These are phyloP conservation scores for Geotrichum klebahnii DNA, from an alignment of 1,139 yeast species.

Conservation along the genomic window DNA sequence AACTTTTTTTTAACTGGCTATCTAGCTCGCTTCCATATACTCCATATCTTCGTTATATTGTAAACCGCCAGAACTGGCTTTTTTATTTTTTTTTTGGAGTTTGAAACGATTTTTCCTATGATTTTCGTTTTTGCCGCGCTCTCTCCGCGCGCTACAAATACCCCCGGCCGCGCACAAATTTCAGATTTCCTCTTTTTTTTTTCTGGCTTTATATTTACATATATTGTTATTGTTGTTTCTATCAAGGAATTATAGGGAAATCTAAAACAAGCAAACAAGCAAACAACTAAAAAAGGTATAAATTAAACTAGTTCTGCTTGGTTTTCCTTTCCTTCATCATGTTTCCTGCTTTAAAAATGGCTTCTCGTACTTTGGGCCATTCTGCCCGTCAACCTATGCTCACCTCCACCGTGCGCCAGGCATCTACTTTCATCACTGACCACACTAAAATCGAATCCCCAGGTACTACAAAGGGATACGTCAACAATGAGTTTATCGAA, in stretches of 20 bases:
- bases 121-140: neutral
- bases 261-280: too few species aligned
- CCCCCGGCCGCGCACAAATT: neutral
- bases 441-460: constrained; percentile 48
- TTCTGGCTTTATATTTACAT: too few species aligned
- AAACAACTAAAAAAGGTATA: neutral
- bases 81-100: too few species aligned
- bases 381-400: neutral
- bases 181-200: too few species aligned
- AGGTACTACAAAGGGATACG: constrained; percentile 54
- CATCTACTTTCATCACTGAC: constrained; percentile 42
- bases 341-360: neutral
- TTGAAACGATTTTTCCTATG: too few species aligned
- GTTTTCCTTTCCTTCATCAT: neutral
- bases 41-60: too few species aligned
- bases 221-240: too few species aligned
- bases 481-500: constrained; percentile 69
- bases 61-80: too few species aligned
- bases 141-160: neutral
- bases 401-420: neutral
- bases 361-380: neutral
- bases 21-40: too few species aligned
- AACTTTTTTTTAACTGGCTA: too few species aligned
- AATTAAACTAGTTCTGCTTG: neutral
- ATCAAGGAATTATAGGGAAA: too few species aligned